A percentile compares a stretch with the other conserved stretches of the same genome.
phyloP scores from a whole-genome alignment of 495 filamentous ascomycete species.

The Penicillium lividum region DNA sequence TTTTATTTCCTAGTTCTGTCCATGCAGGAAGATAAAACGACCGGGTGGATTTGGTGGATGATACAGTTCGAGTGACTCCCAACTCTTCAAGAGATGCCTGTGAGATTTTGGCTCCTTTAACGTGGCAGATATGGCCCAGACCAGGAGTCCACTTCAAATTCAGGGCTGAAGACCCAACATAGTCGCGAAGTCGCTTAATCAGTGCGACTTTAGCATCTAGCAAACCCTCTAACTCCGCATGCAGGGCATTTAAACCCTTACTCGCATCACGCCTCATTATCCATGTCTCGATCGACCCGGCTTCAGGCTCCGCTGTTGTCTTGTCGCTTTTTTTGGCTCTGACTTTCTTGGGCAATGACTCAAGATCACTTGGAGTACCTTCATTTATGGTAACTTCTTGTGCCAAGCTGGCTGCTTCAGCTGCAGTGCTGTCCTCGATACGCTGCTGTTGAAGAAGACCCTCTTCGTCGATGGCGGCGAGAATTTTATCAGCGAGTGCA shows the following conservation, averaged over 20 bases:
- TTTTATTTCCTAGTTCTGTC: conserved; percentile 71
- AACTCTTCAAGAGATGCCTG: conserved; percentile 44
- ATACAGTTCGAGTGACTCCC: conserved; percentile 59
- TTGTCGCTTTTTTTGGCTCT: conserved; percentile 36
- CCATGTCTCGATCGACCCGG: conserved; percentile 63
- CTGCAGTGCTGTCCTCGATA: conserved; percentile 69
- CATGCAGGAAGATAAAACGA: conserved; percentile 83
- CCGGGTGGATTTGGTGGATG: conserved; percentile 77
- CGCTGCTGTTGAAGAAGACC: conserved; percentile 77
- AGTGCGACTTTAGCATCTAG: conserved; percentile 59
- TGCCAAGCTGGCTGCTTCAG: conserved; percentile 66
- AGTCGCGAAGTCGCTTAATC: conserved; percentile 57
- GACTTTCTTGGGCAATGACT: conserved; percentile 46
- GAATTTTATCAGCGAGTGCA: conserved; percentile 68
- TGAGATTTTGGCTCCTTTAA: conserved; percentile 75
- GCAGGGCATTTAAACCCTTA: conserved; percentile 60
- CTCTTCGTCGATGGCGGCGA: conserved; percentile 88
- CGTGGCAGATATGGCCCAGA: conserved; percentile 84
- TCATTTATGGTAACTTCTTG: conserved; percentile 64
- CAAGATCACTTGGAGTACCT: conserved; percentile 50
- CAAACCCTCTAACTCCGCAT: conserved; percentile 61
- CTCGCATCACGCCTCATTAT: conserved; percentile 82
- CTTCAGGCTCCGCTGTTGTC: conserved; percentile 32
- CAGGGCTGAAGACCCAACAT: conserved; percentile 55
- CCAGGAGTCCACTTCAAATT: conserved; percentile 81